A percentile compares a stretch with the other conserved stretches of the same genome.
phyloP scores from a whole-genome alignment of 306 rosid species.

The Vachellia pachyceras region DNA sequence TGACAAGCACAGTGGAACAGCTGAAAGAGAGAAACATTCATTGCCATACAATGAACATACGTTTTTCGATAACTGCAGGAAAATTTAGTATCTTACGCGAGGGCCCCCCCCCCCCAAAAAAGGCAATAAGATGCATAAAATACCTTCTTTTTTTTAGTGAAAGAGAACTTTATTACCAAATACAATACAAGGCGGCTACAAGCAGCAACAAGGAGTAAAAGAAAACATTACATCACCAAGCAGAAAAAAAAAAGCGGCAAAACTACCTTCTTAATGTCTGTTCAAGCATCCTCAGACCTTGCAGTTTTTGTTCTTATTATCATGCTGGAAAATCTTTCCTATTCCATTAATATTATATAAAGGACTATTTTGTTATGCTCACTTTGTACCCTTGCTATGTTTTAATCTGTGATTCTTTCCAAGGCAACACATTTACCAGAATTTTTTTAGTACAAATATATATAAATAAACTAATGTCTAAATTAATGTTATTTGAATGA shows the following conservation, averaged over 20 bases:
- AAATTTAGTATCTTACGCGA: slow-evolving; percentile 90
- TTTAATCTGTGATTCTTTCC: not conserved
- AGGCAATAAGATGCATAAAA: slow-evolving; percentile 53
- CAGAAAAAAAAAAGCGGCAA: too few relatives aligned
- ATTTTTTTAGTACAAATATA: not conserved
- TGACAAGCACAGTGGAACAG: slow-evolving; percentile 95
- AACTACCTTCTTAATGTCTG: not conserved
- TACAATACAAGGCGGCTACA: too few relatives aligned
- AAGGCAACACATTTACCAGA: not conserved
- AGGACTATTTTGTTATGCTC: slow-evolving; percentile 6
- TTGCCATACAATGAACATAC: slow-evolving; percentile 95
- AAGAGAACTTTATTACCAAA: too few relatives aligned
- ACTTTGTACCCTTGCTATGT: slow-evolving; percentile 1
- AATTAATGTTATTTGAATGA: not conserved
- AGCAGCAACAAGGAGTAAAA: too few relatives aligned
- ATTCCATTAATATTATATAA: slow-evolving; percentile 20
- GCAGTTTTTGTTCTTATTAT: not conserved
- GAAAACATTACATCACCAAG: too few relatives aligned
- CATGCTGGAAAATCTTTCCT: not conserved
- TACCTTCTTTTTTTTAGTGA: too few relatives aligned
- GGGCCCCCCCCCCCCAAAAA: slow-evolving; percentile 88
- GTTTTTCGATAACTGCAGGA: slow-evolving; percentile 91
- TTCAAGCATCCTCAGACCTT: not conserved
- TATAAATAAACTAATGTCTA: not conserved
- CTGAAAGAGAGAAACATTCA: slow-evolving; percentile 98